phyloP scores from a whole-genome alignment of 2,329 filamentous ascomycete genomes.

The Fusarium acutatum region DNA sequence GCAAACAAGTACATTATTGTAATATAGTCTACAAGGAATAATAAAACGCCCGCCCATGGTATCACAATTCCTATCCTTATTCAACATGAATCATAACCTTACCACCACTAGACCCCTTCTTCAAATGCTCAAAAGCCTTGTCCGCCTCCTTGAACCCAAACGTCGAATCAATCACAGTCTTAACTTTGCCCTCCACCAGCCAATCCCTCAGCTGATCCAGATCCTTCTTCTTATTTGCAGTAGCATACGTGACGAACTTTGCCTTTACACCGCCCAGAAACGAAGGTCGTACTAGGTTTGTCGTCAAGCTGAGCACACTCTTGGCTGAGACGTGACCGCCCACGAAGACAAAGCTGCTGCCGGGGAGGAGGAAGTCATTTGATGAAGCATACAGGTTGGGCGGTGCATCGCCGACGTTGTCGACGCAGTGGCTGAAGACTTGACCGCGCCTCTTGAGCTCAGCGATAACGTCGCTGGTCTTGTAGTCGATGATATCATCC shows the following conservation, averaged over 20 bases:
- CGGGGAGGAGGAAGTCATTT: conserved; percentile 58
- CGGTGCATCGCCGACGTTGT: conserved; percentile 64
- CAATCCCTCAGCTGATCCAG: conserved; percentile 61
- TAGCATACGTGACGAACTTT: conserved; percentile 52
- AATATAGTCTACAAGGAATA: not conserved
- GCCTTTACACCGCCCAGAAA: conserved; percentile 53
- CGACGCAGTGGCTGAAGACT: conserved; percentile 62
- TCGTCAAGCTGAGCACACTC: conserved; percentile 36
- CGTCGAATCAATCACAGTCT: conserved; percentile 61
- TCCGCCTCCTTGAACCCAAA: conserved; percentile 65
- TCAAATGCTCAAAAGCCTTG: conserved; percentile 66
- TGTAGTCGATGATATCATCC: conserved; percentile 72
- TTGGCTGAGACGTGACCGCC: conserved; percentile 50
- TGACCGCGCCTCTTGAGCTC: conserved; percentile 56
- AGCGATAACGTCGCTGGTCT: conserved; percentile 56
- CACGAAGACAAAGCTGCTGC: conserved; percentile 61
- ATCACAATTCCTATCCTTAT: conserved; percentile 5
- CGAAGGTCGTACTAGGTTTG: conserved; percentile 42
- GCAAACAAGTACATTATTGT: not conserved
- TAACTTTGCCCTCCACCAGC: conserved; percentile 67
- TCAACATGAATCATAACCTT: conserved; percentile 61
- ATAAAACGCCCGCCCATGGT: not conserved
- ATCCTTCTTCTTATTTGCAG: conserved; percentile 54
- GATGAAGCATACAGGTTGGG: conserved; percentile 61
- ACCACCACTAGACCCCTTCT: conserved; percentile 65